phyloP scores from a whole-genome alignment of 1,139 yeast species.

The Saccharomycopsis phalli region DNA sequence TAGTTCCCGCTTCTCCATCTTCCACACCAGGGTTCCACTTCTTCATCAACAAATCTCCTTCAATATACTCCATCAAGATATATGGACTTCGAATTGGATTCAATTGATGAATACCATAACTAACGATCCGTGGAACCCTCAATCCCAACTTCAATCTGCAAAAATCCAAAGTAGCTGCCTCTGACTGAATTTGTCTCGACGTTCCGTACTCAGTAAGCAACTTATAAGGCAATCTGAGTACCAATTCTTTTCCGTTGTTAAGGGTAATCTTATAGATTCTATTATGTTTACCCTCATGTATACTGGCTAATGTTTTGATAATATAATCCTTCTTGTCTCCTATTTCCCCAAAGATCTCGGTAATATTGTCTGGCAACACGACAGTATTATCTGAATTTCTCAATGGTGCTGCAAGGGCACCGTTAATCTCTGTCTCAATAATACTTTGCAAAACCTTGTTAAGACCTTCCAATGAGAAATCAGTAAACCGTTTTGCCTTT shows the following conservation, averaged over 20 bases:
- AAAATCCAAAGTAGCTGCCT: constrained; percentile 90
- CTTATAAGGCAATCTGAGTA: constrained; percentile 80
- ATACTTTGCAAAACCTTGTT: constrained; percentile 38
- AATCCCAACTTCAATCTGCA: constrained; percentile 43
- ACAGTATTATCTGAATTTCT: constrained; percentile 35
- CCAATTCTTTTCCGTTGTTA: constrained; percentile 51
- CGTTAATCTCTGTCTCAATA: constrained; percentile 29
- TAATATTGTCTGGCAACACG: constrained; percentile 40
- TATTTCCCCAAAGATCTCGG: constrained; percentile 29
- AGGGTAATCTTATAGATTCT: constrained; percentile 68
- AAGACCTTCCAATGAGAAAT: constrained; percentile 73
- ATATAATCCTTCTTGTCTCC: constrained; percentile 36
- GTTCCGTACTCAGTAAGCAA: constrained; percentile 57
- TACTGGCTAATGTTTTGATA: constrained; percentile 66
- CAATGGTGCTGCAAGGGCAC: constrained; percentile 29
- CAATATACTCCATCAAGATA: constrained; percentile 68
- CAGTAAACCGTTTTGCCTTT: constrained; percentile 69
- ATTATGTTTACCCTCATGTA: constrained; percentile 93
- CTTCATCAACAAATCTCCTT: constrained; percentile 77
- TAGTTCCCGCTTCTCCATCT: constrained; percentile 38
- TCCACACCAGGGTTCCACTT: constrained; percentile 77
- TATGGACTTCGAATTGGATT: constrained; percentile 68
- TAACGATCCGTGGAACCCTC: constrained; percentile 65
- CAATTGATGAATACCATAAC: constrained; percentile 55
- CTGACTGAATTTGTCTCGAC: constrained; percentile 66